Percentiles rank a stretch among this genome's conserved stretches.
Conservation (phyloP, 2,329 filamentous ascomycete species). For the Pezicula radicicola region DNA sequence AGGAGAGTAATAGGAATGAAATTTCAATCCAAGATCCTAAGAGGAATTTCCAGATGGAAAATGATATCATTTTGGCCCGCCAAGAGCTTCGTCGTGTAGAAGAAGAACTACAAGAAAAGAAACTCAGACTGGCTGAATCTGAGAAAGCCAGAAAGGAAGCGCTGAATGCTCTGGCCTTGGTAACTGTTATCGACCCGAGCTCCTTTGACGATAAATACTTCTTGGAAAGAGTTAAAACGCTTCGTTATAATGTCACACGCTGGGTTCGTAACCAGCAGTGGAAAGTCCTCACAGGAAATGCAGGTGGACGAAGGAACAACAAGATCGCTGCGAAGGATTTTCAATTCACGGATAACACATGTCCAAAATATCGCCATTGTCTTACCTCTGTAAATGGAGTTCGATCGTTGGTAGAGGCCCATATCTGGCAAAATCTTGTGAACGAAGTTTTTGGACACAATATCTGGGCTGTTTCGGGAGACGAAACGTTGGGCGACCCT, state of each 20-base stretch:
- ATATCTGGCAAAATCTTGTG: background rate
- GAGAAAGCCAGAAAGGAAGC: background rate
- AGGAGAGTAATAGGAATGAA: background rate
- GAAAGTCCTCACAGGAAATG: background rate
- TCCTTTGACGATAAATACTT: background rate
- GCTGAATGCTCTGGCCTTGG: background rate
- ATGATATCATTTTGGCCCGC: background rate
- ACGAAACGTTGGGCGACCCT: background rate
- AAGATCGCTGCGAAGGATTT: background rate
- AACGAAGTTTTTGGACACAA: background rate
- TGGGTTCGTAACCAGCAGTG: background rate
- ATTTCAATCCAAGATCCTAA: background rate
- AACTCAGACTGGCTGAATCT: background rate
- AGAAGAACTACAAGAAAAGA: background rate
- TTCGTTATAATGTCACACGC: background rate
- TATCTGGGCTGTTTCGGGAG: background rate
- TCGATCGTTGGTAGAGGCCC: background rate
- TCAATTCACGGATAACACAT: background rate
- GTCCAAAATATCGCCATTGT: background rate
- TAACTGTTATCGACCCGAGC: background rate
- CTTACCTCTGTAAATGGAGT: background rate
- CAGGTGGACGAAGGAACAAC: background rate
- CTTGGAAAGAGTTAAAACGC: background rate
- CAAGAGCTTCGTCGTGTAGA: background rate
- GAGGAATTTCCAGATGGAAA: no score